Conservation (phyloP, 208 protist genomes). For the Endotrypanum monterogeii region DNA sequence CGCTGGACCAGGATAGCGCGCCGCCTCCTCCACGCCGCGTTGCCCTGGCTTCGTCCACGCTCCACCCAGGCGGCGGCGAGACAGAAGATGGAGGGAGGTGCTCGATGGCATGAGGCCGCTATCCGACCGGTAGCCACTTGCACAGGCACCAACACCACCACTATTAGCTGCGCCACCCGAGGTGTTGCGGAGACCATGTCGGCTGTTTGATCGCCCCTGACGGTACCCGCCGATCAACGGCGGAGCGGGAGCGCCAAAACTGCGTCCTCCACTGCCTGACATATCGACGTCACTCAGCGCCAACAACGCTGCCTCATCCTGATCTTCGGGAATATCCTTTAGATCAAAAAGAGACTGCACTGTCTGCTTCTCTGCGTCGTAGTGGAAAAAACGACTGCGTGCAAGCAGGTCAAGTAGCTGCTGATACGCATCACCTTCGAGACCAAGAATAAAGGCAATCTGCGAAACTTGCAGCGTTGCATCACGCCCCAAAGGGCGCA, state of each 20-base stretch:
- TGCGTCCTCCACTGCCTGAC: background rate
- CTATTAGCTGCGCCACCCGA: no score
- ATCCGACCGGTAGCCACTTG: slow-evolving; percentile 28
- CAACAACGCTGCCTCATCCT: slow-evolving; percentile 25
- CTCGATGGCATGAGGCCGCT: background rate
- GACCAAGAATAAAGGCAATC: slow-evolving; percentile 49
- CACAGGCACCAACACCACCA: background rate
- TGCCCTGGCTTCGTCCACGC: slow-evolving; percentile 31
- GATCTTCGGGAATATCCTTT: slow-evolving; percentile 1
- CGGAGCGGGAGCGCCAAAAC: background rate
- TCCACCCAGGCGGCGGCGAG: slow-evolving; percentile 24
- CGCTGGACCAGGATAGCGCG: slow-evolving; percentile 23
- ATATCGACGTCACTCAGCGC: slow-evolving; percentile 28
- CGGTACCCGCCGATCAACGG: background rate
- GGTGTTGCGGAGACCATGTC: slow-evolving; percentile 15
- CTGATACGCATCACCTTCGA: slow-evolving; percentile 21
- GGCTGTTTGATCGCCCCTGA: slow-evolving; percentile 32
- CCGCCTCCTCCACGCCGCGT: slow-evolving; percentile 21
- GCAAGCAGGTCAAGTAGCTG: slow-evolving; percentile 22
- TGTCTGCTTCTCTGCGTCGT: slow-evolving; percentile 23
- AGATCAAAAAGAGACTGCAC: slow-evolving; percentile 11
- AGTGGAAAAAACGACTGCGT: slow-evolving; percentile 18
- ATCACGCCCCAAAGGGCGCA: slow-evolving; percentile 32
- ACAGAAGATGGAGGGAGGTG: slow-evolving; percentile 2
- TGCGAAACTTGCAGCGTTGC: slow-evolving; percentile 42